These are phyloP conservation scores for Sporodiniella umbellata DNA, from an alignment of 371 early-diverging fungal species.

Conservation along the genomic window DNA sequence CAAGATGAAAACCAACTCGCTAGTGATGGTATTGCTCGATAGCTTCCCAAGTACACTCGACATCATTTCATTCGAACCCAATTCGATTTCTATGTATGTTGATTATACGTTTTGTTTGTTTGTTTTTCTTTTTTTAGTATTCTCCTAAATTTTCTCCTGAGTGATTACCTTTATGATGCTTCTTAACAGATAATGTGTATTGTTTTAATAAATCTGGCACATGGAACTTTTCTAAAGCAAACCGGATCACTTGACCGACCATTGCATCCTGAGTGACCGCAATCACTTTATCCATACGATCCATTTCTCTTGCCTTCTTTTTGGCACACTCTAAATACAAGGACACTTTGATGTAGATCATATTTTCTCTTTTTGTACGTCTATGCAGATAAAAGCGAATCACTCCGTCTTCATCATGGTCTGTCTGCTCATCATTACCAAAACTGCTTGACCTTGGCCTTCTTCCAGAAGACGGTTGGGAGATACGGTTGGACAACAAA, in stretches of 20 bases:
- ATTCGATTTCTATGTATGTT: constrained; percentile 26
- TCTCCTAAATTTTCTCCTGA: constrained; percentile 5
- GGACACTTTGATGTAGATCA: constrained; percentile 43
- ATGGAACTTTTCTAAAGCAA: constrained; percentile 45
- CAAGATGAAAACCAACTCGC: constrained; percentile 38
- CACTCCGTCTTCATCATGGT: constrained; percentile 39
- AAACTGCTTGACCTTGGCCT: constrained; percentile 43
- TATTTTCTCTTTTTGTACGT: constrained; percentile 38
- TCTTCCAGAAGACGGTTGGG: constrained; percentile 22
- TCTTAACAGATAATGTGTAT: too few species aligned
- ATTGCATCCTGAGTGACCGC: constrained; percentile 30
- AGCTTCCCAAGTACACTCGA: constrained; percentile 22
- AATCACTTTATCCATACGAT: constrained; percentile 52
- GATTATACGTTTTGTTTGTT: too few species aligned
- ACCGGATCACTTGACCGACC: constrained; percentile 36
- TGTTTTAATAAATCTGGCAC: constrained; percentile 26
- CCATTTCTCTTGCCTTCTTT: constrained; percentile 21
- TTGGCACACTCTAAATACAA: constrained; percentile 33
- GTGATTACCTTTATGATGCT: too few species aligned
- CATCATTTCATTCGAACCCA: constrained; percentile 37
- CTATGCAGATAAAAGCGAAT: constrained; percentile 45
- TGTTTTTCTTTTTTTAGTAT: too few species aligned
- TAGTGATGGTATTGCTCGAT: constrained; percentile 22
- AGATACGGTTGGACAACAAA: constrained; percentile 27
- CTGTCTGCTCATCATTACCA: constrained; percentile 41